Evolutionary conservation across 306 rosid species (phyloP), one percentile per base, ranked within the genome.

Genomic region (Begonia masoniana): DNA sequence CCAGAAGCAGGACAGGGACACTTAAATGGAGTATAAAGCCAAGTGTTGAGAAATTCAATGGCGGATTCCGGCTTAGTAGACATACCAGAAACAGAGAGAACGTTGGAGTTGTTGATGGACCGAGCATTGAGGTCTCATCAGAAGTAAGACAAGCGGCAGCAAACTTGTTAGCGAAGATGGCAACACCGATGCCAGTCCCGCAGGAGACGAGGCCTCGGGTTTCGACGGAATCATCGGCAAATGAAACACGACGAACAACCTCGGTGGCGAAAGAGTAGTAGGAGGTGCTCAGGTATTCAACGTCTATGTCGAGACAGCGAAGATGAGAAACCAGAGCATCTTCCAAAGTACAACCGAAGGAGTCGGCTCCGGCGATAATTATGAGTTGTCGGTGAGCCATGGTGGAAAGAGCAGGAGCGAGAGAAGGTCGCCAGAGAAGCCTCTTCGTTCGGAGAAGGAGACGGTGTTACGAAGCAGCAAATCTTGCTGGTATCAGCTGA

Each of bases 121-220:
- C 95, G 81, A 24, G 86, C 58, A 66, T 88, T 84, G 39, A 61
- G 49, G 97, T 95, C 0, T 88, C 95, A 6, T 77, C 39, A 31
- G 83, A 61, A 45, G 63, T 58, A 13, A 84, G 77, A 52, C 97
- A 84, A 0, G 86, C 65, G 61, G 84, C 78, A 24, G 97, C 95
- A 54, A 57, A 84, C 59, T 88, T 88, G 79, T 88, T 88, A 62
- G 97, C 97, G 65, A 85, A 82, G 60, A 88, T 88, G 24, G 88
- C 71, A 61, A 88, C 95, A 9, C 95, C 95, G 50, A 64, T 72
- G 23, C 97, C 95, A 24, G 97, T 88, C 15, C 97, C 97, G 36
- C 97, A 88, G 12, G 82, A 74, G 15, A 88, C 81, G 58, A 88
- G 84, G 35, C 97, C 95, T 9, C 84, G 86, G 35, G 64, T 52